These are phyloP conservation scores for Ophiostoma pallidulum DNA, from an alignment of 2,329 filamentous ascomycete species.

Conservation along the genomic window DNA sequence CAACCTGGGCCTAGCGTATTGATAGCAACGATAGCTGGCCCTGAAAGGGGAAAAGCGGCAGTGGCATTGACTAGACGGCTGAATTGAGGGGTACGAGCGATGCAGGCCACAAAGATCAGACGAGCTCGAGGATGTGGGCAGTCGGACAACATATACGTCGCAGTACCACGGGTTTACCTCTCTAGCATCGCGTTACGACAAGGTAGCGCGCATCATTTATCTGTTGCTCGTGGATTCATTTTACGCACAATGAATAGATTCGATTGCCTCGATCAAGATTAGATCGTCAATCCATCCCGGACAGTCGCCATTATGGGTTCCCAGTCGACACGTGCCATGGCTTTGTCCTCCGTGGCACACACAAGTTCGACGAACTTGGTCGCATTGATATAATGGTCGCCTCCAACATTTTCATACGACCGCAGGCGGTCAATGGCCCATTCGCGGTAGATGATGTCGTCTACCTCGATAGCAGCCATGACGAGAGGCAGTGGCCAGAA, in stretches of 20 bases:
- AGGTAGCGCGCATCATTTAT: too few species aligned
- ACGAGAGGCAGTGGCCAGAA: conserved; percentile 4
- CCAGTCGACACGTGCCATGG: background rate
- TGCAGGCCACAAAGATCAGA: too few species aligned
- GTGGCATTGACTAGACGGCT: background rate
- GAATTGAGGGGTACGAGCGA: background rate
- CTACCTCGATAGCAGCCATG: conserved; percentile 1
- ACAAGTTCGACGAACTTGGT: background rate
- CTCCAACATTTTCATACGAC: background rate
- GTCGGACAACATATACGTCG: too few species aligned
- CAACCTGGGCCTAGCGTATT: background rate
- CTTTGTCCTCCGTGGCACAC: background rate
- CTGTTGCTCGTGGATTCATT: too few species aligned
- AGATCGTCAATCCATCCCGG: background rate
- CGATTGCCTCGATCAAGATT: too few species aligned
- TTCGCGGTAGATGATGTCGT: conserved; percentile 2
- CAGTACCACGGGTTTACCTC: too few species aligned
- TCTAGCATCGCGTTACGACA: too few species aligned
- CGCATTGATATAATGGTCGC: conserved; percentile 1
- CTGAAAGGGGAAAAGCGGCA: background rate
- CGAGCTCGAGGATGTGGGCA: too few species aligned
- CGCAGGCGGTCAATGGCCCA: background rate
- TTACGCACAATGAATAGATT: too few species aligned
- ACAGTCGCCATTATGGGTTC: background rate
- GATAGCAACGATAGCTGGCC: background rate